Evolutionary conservation across 768 basidiomycete genomes (phyloP), one percentile per base, ranked within the genome.

Genomic region (Termitomyces sp.): DNA sequence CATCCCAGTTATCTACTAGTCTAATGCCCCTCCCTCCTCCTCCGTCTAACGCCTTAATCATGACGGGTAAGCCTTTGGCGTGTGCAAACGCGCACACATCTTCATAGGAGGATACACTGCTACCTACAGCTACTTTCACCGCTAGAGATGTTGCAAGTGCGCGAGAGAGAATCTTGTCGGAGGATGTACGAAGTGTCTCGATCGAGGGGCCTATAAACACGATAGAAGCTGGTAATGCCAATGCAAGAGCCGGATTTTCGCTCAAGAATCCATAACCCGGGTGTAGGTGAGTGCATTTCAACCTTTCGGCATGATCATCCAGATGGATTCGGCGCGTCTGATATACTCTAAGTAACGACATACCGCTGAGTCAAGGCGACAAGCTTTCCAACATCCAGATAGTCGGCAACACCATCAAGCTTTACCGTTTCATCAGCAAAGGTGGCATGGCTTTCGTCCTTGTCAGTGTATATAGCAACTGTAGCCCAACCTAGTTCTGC

Each of bases 21-120:
- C 94, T 87, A 84, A 95, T 96, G 45, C 93, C 93, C 65, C 93
- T 86, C 50, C 93, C 93, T 64, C 92, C 92, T 61, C 92, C 92
- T 51, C 92, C 93, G 80, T 93, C 90, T 1, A 92, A 87, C 8
- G 93, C 94, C 74, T 95, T 96, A 81, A 96, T 92, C 74, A 96
- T 94, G 50, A 94, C 85, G 76, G 72, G 73, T 51, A 68, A 80
- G 5, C 77, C 77, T 22, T 75, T 62, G 4, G 46, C 57, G 11
- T 59, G 40, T 1, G 67, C 70, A 63, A 77, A 77, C 4, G 62
- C 53, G 6, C 57, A 57, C n/a, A 75, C 69, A 53, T 76, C 73
- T 13, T 65, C 63, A 18, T 58, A 61, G 5, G 71, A 70, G 2
- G 61, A 38, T 40, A 75, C 73, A 22, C 65, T 69, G 9, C 16